phyloP scores from a whole-genome alignment of 176 grass and related monocot species.

The Oryza longistaminata region DNA sequence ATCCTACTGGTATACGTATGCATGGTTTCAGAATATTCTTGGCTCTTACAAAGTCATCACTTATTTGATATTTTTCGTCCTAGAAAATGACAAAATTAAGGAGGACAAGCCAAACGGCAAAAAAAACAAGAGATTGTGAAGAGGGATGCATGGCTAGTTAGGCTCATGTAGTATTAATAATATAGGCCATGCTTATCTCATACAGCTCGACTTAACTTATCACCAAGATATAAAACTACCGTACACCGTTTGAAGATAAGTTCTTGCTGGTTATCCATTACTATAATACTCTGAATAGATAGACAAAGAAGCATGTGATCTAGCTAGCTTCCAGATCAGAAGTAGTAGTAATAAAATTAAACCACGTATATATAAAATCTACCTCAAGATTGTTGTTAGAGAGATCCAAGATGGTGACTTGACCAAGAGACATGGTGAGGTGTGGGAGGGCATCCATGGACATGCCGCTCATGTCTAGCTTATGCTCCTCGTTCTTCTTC shows the following conservation, averaged over 20 bases:
- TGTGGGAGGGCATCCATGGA: constrained; percentile 76
- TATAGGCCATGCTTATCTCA: constrained; percentile 29
- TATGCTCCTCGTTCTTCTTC: constrained; percentile 44
- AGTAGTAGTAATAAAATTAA: not conserved
- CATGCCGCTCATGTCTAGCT: constrained; percentile 81
- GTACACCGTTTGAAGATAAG: constrained; percentile 15
- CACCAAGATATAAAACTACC: constrained; percentile 22
- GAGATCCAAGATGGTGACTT: constrained; percentile 82
- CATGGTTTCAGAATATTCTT: constrained; percentile 12
- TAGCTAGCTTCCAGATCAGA: not conserved
- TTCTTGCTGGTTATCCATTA: constrained; percentile 31
- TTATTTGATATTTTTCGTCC: not conserved
- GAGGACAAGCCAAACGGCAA: not conserved
- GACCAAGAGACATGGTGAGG: constrained; percentile 57
- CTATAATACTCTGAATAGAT: not conserved
- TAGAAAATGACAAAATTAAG: not conserved
- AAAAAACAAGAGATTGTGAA: not conserved
- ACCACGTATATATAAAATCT: not conserved
- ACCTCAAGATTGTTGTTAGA: constrained; percentile 97
- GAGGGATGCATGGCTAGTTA: not conserved
- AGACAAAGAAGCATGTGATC: not conserved
- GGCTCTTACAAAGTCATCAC: not conserved
- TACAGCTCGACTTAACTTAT: constrained; percentile 35
- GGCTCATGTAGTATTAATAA: constrained; percentile 28
- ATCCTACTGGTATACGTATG: not conserved